A percentile compares a stretch with the other conserved stretches of the same genome.
Evolutionary conservation across 768 basidiomycete species (phyloP).

Genomic region (Trametes cinnabarina): DNA sequence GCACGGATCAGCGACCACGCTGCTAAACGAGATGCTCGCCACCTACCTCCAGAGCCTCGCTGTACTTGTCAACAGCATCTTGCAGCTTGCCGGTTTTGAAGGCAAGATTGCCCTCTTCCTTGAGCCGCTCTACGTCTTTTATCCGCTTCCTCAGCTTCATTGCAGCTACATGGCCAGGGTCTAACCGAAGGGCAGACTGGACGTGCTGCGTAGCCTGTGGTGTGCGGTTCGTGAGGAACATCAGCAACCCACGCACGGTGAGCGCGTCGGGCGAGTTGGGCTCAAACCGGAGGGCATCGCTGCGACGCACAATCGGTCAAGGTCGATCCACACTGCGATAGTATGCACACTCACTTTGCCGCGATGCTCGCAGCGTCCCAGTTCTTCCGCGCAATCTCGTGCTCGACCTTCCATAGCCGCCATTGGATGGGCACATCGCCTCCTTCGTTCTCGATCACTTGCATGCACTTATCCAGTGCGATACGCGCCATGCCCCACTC

Average conservation of each 20-base stretch:
- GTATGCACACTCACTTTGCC: conserved; percentile 60
- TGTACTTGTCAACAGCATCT: conserved; percentile 69
- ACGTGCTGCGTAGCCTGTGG: conserved; percentile 71
- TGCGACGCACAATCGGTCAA: conserved; percentile 29
- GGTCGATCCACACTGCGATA: too few species aligned
- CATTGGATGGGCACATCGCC: conserved; percentile 76
- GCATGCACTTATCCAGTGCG: conserved; percentile 76
- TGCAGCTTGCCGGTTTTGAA: conserved; percentile 62
- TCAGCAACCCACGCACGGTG: conserved; percentile 71
- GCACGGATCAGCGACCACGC: background rate
- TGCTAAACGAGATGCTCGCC: background rate
- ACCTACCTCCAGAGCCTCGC: conserved; percentile 64
- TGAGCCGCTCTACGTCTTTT: conserved; percentile 78
- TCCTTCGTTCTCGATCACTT: conserved; percentile 72
- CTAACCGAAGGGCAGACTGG: conserved; percentile 67
- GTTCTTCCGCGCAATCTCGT: conserved; percentile 68
- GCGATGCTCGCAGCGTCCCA: conserved; percentile 72
- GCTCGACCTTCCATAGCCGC: conserved; percentile 76
- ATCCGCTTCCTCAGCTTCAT: conserved; percentile 71
- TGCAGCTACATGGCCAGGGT: conserved; percentile 74
- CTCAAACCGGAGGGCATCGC: conserved; percentile 72
- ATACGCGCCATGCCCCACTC: conserved; percentile 79
- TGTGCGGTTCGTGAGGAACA: conserved; percentile 71
- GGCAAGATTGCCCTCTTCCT: conserved; percentile 79
- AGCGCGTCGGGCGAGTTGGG: conserved; percentile 78